Conservation (phyloP, 2,329 filamentous ascomycete genomes). For the Aspergillus clavatus region DNA sequence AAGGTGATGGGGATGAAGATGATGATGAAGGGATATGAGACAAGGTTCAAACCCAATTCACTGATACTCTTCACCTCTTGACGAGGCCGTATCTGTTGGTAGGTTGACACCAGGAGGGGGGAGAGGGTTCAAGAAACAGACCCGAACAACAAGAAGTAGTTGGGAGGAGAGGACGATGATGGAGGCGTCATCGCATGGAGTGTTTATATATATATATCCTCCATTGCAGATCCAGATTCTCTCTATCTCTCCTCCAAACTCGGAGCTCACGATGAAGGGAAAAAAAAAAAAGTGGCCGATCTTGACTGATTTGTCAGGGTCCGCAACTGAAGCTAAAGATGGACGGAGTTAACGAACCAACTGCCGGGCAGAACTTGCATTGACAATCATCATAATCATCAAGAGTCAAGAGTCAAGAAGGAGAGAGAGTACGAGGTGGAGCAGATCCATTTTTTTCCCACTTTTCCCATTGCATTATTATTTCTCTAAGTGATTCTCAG, state of each 20-base stretch:
- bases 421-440: too few species aligned
- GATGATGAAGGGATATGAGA: background rate
- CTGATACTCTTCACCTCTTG: background rate
- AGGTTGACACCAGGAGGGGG: slow-evolving; percentile 4
- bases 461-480: too few species aligned
- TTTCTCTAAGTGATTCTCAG: too few species aligned
- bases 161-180: background rate
- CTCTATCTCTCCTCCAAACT: too few species aligned
- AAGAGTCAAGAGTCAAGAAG: too few species aligned
- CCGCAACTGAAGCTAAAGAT: too few species aligned
- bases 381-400: too few species aligned
- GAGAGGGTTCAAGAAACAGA: slow-evolving; percentile 5
- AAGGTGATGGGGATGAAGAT: background rate
- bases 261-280: too few species aligned
- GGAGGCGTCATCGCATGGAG: slow-evolving; percentile 9
- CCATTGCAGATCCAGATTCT: background rate
- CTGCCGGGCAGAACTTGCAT: too few species aligned
- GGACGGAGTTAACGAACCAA: too few species aligned
- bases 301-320: too few species aligned
- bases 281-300: slow-evolving; percentile 2
- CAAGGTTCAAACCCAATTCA: background rate
- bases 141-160: slow-evolving; percentile 1
- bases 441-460: too few species aligned
- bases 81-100: background rate
- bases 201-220: slow-evolving; percentile 5